A percentile compares a stretch with the other conserved stretches of the same genome.
phyloP scores from a whole-genome alignment of 2,329 filamentous ascomycete species.

The Penicillium sp. region DNA sequence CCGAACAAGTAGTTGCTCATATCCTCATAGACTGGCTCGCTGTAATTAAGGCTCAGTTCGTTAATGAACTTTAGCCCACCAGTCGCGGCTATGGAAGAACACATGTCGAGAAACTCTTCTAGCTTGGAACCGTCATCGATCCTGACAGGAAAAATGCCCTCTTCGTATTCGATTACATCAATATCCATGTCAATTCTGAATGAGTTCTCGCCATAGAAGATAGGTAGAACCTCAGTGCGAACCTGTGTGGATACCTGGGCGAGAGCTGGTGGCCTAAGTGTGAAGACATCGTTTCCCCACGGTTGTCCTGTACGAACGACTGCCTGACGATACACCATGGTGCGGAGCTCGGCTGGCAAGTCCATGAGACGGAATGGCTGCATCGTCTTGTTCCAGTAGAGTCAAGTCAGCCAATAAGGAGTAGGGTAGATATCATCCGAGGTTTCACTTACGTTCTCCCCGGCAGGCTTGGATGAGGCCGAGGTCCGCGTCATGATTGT shows the following conservation, averaged over 20 bases:
- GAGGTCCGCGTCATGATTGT: background rate
- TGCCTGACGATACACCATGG: background rate
- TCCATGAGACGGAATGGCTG: slow-evolving; percentile 4
- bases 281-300: background rate
- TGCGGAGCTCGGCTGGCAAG: background rate
- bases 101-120: background rate
- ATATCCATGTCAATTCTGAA: background rate
- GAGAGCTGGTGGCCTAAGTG: background rate
- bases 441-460: no score
- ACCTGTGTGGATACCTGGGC: background rate
- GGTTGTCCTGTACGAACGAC: background rate
- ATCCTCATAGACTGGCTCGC: background rate
- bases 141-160: background rate
- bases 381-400: background rate
- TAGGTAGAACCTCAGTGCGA: slow-evolving; percentile 1
- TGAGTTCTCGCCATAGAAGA: slow-evolving; percentile 1
- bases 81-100: background rate
- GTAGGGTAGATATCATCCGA: no score
- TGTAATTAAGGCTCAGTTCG: background rate
- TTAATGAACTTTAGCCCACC: background rate
- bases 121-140: background rate
- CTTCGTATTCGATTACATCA: background rate
- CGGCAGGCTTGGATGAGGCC: background rate
- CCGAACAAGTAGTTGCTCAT: background rate
- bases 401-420: no score